These are phyloP conservation scores for Gypsophila paniculata DNA, from an alignment of 179 eudicot species.

Conservation along the genomic window DNA sequence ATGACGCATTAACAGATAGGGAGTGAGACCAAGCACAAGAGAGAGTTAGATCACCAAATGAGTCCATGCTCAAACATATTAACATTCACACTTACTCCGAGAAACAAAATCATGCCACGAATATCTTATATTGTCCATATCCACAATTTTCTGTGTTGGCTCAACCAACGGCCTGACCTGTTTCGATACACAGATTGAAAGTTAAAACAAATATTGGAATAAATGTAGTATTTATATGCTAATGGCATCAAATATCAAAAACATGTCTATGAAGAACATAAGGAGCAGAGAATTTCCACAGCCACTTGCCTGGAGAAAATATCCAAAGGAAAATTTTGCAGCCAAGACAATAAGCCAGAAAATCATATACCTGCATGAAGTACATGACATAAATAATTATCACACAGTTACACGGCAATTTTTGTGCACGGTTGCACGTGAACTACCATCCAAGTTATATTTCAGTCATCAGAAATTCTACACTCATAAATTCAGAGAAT, in stretches of 20 bases:
- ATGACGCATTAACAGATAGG: background rate
- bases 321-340: conserved; percentile 74
- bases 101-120: conserved; percentile 98
- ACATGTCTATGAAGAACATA: background rate
- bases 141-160: conserved; percentile 61
- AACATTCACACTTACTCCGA: conserved; percentile 48
- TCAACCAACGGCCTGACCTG: conserved; percentile 81
- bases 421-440: background rate
- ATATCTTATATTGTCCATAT: conserved; percentile 42
- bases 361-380: conserved; percentile 59
- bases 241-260: background rate
- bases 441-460: background rate
- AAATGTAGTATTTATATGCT: background rate
- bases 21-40: background rate
- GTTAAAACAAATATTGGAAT: background rate
- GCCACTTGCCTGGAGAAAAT: conserved; percentile 74
- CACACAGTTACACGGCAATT: conserved; percentile 1
- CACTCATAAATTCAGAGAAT: background rate
- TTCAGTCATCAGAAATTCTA: conserved; percentile 4
- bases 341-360: conserved; percentile 91
- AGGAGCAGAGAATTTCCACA: background rate
- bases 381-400: conserved; percentile 7
- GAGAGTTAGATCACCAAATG: background rate
- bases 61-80: background rate
- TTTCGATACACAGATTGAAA: conserved; percentile 7